Evolutionary conservation across 768 basidiomycete genomes (phyloP).

Genomic region (Tulasnella calospora): DNA sequence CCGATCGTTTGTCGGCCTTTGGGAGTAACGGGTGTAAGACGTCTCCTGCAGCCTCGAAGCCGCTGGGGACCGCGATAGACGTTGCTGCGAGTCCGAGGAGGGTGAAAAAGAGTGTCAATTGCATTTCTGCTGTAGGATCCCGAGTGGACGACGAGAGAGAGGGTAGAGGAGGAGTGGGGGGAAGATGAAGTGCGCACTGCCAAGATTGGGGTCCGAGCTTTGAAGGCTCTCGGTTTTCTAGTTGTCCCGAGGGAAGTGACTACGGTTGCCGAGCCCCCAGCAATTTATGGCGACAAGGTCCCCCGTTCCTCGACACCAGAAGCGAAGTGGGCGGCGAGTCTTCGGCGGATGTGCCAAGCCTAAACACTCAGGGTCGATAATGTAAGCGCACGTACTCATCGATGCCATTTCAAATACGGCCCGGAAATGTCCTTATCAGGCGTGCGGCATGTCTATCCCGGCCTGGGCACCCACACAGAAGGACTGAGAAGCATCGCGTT

Average conservation of each 20-base stretch:
- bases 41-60: not conserved
- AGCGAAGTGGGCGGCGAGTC: not conserved
- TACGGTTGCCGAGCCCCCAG: not conserved
- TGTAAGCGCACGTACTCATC: not conserved
- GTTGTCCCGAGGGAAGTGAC: not conserved
- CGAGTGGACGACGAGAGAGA: not conserved
- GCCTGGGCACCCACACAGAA: not conserved
- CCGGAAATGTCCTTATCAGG: not conserved
- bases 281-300: not conserved
- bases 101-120: not conserved
- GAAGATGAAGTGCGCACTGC: not conserved
- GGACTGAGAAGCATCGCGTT: not conserved
- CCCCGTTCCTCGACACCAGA: not conserved
- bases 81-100: not conserved
- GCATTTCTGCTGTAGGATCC: not conserved
- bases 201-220: not conserved
- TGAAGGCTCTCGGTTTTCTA: not conserved
- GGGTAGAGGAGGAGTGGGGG: not conserved
- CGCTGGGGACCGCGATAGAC: not conserved
- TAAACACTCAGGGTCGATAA: not conserved
- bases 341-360: not conserved
- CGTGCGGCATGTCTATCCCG: not conserved
- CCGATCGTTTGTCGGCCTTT: not conserved
- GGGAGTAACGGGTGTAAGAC: not conserved
- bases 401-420: not conserved